phyloP scores from a whole-genome alignment of 2,329 filamentous ascomycete species.

The Grosmannia serpens region DNA sequence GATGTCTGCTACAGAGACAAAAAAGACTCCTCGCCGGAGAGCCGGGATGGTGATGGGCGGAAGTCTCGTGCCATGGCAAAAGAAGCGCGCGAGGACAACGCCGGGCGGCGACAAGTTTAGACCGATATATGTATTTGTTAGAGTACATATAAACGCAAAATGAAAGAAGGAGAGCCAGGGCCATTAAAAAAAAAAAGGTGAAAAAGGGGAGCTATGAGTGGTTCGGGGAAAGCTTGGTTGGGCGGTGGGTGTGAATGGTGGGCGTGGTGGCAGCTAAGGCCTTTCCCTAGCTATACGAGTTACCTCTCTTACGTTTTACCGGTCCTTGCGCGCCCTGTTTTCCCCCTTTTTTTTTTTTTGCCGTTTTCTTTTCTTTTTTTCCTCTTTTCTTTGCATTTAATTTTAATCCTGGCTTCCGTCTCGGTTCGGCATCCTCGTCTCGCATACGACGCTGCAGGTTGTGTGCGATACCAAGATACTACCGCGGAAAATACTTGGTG shows the following conservation, averaged over 20 bases:
- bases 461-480: neutral
- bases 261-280: neutral
- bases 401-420: neutral
- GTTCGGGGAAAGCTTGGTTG: slow-evolving; percentile 10
- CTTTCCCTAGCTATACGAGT: neutral
- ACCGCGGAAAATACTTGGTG: too few species aligned
- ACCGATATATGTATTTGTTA: slow-evolving; percentile 10
- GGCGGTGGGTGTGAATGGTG: neutral
- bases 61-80: slow-evolving; percentile 30
- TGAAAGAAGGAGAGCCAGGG: slow-evolving; percentile 4
- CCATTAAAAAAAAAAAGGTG: neutral
- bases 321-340: neutral
- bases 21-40: slow-evolving; percentile 24
- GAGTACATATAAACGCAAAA: neutral
- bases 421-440: neutral
- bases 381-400: neutral
- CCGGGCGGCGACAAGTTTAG: slow-evolving; percentile 12
- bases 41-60: slow-evolving; percentile 19
- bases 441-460: slow-evolving; percentile 8
- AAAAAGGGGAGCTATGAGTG: slow-evolving; percentile 9
- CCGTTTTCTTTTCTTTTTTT: neutral
- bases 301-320: neutral
- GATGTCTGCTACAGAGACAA: neutral
- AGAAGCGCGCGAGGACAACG: slow-evolving; percentile 20
- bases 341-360: neutral